Base-by-base conservation (phyloP, 768 basidiomycete genomes). In the Tephrocybe sp. region DNA sequence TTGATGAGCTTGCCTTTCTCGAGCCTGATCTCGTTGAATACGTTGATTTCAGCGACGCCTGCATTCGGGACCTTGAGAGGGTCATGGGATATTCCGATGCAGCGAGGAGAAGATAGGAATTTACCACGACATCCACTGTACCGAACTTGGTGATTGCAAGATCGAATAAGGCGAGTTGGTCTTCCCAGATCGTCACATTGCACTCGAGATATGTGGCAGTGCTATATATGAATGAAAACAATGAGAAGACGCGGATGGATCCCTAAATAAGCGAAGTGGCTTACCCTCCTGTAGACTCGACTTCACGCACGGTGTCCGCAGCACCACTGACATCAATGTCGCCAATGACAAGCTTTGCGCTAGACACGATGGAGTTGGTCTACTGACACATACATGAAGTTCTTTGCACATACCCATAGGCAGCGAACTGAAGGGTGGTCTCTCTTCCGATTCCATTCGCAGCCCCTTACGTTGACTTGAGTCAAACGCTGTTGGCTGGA, bases 41-140 rank as follows among this genome's bases (percentile, higher is more conserved):
- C 32, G 11, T 66, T 69, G 5, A 54, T 35, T 57, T 78, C 77
- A 19, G 62, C 49, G 21, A 79, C 65, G 15, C 79, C 80, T 22
- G 79, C 79, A 52, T 77, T 79, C 16, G 79, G 72, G n/a, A 80
- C 60, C 72, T 74, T 50, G n/a, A 28, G 30, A 50, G n/a, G n/a
- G n/a, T n/a, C 19, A 28, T 42, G n/a, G 44, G 21, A 35, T 32
- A 40, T 19, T 37, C 24, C 15, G 49, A 24, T 15, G 11, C 6
- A 39, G 12, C 36, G 31, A 21, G n/a, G 36, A 56, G 75, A n/a
- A n/a, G n/a, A n/a, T 34, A 51, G n/a, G n/a, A n/a, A n/a, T n/a
- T n/a, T n/a, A 82, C 78, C 48, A 83, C 81, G 43, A 82, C 64
- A 53, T 83, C 80, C 4, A 84, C 78, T 2, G 73, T 58, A 36